Percentiles rank a stretch among this genome's conserved stretches.
Evolutionary conservation across 345 rosid genomes (phyloP).

Genomic region (Bruguiera gymnorhiza): DNA sequence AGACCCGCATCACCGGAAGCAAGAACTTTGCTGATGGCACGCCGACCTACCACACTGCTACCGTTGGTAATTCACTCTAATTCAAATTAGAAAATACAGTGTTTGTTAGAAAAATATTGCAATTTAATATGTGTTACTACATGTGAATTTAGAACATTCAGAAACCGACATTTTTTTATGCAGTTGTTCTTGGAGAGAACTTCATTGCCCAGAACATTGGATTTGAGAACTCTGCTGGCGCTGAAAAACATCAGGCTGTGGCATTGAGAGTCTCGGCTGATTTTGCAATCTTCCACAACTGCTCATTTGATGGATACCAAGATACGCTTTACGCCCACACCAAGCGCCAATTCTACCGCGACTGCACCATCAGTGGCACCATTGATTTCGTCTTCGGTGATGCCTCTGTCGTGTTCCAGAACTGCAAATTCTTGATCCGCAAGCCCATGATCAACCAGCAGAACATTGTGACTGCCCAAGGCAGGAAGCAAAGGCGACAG

Average conservation of each 20-base stretch:
- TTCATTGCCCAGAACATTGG: conserved; percentile 69
- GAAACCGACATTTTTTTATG: neutral
- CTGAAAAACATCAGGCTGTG: conserved; percentile 72
- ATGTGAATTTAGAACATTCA: too few species aligned
- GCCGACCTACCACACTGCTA: conserved; percentile 57
- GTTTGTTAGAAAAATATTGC: neutral
- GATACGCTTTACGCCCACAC: conserved; percentile 69
- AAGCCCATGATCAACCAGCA: conserved; percentile 55
- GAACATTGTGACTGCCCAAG: conserved; percentile 60
- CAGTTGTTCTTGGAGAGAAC: conserved; percentile 53
- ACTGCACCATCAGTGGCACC: conserved; percentile 71
- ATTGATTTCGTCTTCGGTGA: conserved; percentile 79
- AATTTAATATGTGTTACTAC: neutral
- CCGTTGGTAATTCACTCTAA: conserved; percentile 49
- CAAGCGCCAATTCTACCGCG: conserved; percentile 84
- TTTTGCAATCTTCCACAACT: conserved; percentile 57
- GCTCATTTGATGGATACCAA: conserved; percentile 72
- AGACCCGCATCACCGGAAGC: conserved; percentile 55
- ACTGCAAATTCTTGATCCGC: conserved; percentile 52
- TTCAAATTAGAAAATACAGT: neutral
- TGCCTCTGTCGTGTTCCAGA: conserved; percentile 59
- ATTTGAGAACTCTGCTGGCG: conserved; percentile 73
- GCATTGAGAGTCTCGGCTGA: conserved; percentile 62
- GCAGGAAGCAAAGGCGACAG: conserved; percentile 38
- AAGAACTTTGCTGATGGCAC: conserved; percentile 47